phyloP scores from a whole-genome alignment of 2,329 filamentous ascomycete species.

The Fusarium sp. region DNA sequence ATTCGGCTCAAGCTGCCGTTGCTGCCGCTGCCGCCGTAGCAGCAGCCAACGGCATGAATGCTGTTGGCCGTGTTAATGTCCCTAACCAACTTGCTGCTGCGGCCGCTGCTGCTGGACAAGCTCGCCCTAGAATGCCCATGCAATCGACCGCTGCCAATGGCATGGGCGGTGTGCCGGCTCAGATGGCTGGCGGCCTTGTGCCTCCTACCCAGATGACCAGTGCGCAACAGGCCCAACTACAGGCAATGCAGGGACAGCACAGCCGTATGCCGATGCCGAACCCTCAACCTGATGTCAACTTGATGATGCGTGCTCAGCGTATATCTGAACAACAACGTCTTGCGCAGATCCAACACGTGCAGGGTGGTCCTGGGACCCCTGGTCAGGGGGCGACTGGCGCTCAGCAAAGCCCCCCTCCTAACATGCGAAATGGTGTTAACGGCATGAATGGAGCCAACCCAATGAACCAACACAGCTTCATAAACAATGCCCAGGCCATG shows the following conservation, averaged over 20 bases:
- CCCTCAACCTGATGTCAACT: constrained; percentile 63
- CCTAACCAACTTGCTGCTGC: constrained; percentile 62
- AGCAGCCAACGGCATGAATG: constrained; percentile 48
- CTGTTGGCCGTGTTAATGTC: constrained; percentile 57
- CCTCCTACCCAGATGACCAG: constrained; percentile 72
- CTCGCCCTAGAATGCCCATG: constrained; percentile 66
- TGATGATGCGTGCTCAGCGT: constrained; percentile 74
- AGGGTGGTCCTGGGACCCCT: constrained; percentile 53
- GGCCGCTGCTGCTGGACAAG: constrained; percentile 58
- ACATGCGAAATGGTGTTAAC: constrained; percentile 55
- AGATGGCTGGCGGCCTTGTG: constrained; percentile 64
- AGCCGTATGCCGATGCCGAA: constrained; percentile 69
- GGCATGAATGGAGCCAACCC: constrained; percentile 55
- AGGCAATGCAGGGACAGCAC: constrained; percentile 68
- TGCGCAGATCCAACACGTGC: constrained; percentile 62
- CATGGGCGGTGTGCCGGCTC: constrained; percentile 63
- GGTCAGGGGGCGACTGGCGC: constrained; percentile 44
- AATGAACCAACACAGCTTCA: constrained; percentile 65
- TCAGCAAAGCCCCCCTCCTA: constrained; percentile 61
- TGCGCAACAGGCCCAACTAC: constrained; percentile 78
- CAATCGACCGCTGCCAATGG: constrained; percentile 66
- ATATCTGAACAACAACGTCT: constrained; percentile 75
- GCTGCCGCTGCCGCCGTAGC: constrained; percentile 43
- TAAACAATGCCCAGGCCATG: constrained; percentile 66
- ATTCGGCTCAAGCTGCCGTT: constrained; percentile 47